Base-by-base conservation (phyloP, 1,139 yeast species). In the Diutina siamensis region DNA sequence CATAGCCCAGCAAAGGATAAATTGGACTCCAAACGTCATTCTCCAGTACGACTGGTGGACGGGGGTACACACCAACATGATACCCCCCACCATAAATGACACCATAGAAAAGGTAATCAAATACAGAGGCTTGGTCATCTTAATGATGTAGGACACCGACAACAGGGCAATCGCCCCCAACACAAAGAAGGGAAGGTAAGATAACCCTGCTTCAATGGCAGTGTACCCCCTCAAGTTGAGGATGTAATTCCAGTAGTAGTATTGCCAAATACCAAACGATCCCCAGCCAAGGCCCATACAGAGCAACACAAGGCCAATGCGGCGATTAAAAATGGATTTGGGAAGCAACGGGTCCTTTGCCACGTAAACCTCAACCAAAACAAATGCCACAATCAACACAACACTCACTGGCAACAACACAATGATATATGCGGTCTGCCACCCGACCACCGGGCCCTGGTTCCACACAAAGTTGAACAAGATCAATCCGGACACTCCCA, bases 381-480 rank as follows among this genome's bases (percentile, higher is more conserved):
- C 67, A 49, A 68, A 68, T 2, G 50, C 58, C 2, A 56, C 52
- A 1, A 74, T 50, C 3, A 66, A 53, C 1, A 65, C 20, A 0
- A 74, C 57, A 0, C 79, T 66, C 3, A 75, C 50, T 2, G 74
- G 56, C 40, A 75, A 54, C 13, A 76, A 53, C 0, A 61, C 74
- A 12, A 75, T 67, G 35, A 75, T 63, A 51, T 75, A 76, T 1
- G 72, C 62, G 20, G 61, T 48, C 20, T 55, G 49, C 80, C 80
- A 76, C 2, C 80, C 77, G 2, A 71, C 74, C 27, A 67, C 69
- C 0, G 85, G 82, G 8, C 79, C 84, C 53, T 79, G 80, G 52
- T 78, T 78, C 71, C 79, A 76, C 1, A 81, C 72, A 54, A 76
- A 73, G 51, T 72, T 74, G 52, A 76, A 61, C 28, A 75, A 52